Evolutionary conservation across 139 green algal species (phyloP).

Genomic region (Spirogloea muscicola): DNA sequence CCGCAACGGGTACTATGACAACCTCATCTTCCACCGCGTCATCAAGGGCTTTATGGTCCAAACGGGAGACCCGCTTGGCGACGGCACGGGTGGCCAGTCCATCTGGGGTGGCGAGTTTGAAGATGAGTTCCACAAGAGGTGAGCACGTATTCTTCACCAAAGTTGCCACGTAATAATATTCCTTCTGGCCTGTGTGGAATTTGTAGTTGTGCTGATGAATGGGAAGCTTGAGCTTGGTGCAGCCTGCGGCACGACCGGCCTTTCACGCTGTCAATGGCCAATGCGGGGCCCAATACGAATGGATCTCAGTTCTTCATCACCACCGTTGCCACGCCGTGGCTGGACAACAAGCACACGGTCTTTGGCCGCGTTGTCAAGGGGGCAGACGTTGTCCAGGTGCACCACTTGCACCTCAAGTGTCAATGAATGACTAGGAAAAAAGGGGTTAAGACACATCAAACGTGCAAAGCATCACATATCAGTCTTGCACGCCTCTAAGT

Average conservation of each 20-base stretch:
- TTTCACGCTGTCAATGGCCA: constrained; percentile 77
- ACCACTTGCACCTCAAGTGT: no score
- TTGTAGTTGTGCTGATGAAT: no score
- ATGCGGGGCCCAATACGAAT: constrained; percentile 69
- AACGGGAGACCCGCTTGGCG: constrained; percentile 72
- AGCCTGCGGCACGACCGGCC: constrained; percentile 78
- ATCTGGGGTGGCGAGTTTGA: constrained; percentile 98
- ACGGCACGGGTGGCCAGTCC: constrained; percentile 91
- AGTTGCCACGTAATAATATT: neutral
- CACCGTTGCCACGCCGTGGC: constrained; percentile 83
- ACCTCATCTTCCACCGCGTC: constrained; percentile 89
- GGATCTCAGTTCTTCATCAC: constrained; percentile 76
- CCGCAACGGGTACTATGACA: constrained; percentile 91
- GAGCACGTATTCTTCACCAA: no score
- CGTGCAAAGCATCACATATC: no score
- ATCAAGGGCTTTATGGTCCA: constrained; percentile 99
- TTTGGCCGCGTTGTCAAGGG: constrained; percentile 59
- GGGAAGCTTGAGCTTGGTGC: no score
- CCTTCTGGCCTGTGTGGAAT: no score
- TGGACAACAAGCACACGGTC: constrained; percentile 73
- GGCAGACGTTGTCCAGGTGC: constrained; percentile 66
- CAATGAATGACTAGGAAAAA: no score
- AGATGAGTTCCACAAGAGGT: constrained; percentile 85
- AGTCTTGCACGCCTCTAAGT: no score
- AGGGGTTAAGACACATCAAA: no score